Evolutionary conservation across 768 basidiomycete species (phyloP), one percentile per base, ranked within the genome.

Genomic region (Trichaptum fuscoviolaceum): DNA sequence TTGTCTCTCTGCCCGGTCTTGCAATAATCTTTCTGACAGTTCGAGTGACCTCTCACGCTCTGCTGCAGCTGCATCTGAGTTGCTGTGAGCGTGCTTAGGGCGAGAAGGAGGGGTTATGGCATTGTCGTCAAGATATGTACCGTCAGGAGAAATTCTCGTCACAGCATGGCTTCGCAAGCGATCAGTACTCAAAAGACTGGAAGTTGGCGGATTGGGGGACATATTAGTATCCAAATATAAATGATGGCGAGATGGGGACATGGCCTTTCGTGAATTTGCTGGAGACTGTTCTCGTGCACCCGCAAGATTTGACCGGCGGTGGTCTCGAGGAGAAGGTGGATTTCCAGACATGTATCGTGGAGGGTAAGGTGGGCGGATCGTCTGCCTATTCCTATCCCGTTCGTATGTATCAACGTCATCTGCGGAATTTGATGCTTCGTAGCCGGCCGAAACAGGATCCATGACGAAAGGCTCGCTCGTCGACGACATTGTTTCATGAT

Each of bases 401-500:
- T 87, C 87, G 61, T 78, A 78, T 73, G 84, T 82, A 62, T 91
- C 88, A 63, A 85, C 75, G 73, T 91, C 90, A 70, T 82, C 80
- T 52, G 42, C 42, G 60, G 80, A 82, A 63, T 79, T 77, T 18
- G 83, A 81, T 26, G 87, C 88, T 66, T 93, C 90, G 72, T 91
- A 90, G n/a, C 88, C 89, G 35, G 84, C 79, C 20, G 80, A 42
- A 23, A 35, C 75, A 0, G 76, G 76, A 62, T 87, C 87, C 26
- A 80, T 80, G 42, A 81, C 82, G 12, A 80, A 71, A 7, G 83
- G 84, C 68, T 90, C 88, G 70, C 86, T 88, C 57, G 85, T 77
- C 18, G 91, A 92, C 18, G 91, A 93, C 62, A 88, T 75, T 70
- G 91, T 93, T 68, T 83, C 88, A 68, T 87, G 86, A 65, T 87